These are phyloP conservation scores for Marasmius tenuissimus DNA, from an alignment of 1,284 basidiomycete genomes.

Conservation along the genomic window DNA sequence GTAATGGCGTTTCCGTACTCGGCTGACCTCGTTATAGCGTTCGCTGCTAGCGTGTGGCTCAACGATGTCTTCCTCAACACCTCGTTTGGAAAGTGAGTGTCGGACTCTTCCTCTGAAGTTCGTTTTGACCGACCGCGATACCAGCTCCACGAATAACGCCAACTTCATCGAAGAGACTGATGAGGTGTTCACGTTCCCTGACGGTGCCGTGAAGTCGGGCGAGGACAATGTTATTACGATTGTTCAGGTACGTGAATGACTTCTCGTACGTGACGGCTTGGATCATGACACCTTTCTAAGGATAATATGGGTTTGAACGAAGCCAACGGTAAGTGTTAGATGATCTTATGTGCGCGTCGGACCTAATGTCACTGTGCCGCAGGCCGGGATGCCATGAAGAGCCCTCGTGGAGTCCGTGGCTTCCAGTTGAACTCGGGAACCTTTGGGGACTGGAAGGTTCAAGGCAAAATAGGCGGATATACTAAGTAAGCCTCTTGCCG, in stretches of 20 bases:
- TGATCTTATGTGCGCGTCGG: background rate
- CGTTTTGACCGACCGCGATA: background rate
- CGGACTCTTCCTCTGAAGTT: background rate
- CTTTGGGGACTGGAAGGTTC: constrained; percentile 75
- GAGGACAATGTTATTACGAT: constrained; percentile 75
- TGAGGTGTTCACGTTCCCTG: constrained; percentile 60
- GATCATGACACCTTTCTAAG: constrained; percentile 28
- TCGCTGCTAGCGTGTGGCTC: constrained; percentile 80
- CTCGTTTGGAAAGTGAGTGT: constrained; percentile 66
- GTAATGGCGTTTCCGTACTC: background rate
- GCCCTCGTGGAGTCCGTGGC: constrained; percentile 77
- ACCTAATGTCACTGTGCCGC: constrained; percentile 12
- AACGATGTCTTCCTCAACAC: constrained; percentile 73
- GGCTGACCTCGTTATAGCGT: constrained; percentile 35
- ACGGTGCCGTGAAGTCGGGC: constrained; percentile 44
- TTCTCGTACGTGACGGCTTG: background rate
- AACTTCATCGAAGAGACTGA: constrained; percentile 64
- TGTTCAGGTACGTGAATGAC: constrained; percentile 50
- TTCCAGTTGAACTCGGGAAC: constrained; percentile 61
- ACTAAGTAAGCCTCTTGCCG: constrained; percentile 44
- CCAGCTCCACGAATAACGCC: constrained; percentile 62
- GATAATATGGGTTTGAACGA: constrained; percentile 82
- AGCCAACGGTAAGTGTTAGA: constrained; percentile 40
- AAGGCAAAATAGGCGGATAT: constrained; percentile 81
- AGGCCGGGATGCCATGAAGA: constrained; percentile 47